Evolutionary conservation across 164 flowering plant genomes (phyloP).

Genomic region (Vitis rupestris): DNA sequence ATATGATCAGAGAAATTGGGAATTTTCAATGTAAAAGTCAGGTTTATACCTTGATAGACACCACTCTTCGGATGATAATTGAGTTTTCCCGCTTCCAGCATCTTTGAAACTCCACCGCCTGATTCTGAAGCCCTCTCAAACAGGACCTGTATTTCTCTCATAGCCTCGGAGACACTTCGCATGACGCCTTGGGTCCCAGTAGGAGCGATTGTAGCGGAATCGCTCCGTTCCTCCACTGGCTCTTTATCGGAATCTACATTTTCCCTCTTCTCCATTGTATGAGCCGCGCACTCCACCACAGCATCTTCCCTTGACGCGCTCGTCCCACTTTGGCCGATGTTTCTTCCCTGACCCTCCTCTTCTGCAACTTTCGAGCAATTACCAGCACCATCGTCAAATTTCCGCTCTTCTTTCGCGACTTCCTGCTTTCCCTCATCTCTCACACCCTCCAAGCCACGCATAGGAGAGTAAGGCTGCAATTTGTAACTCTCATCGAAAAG

Average conservation of each 20-base stretch:
- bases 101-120: constrained; percentile 20
- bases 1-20: background rate
- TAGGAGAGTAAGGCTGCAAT: background rate
- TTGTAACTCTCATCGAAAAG: constrained; percentile 34
- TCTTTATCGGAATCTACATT: background rate
- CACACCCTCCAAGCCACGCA: no score
- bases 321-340: no score
- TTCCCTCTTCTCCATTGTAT: no score
- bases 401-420: background rate
- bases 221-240: background rate
- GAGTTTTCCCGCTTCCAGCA: constrained; percentile 20
- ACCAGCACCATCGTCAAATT: no score
- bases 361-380: no score
- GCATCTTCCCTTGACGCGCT: no score
- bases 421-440: background rate
- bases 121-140: constrained; percentile 29
- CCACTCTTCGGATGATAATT: constrained; percentile 13
- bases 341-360: no score
- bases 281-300: no score
- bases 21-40: no score
- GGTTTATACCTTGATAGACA: constrained; percentile 12
- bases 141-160: constrained; percentile 17
- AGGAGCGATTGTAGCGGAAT: background rate
- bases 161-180: constrained; percentile 11
- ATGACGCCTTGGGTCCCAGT: background rate